These are phyloP conservation scores for Pseudocercospora macadamiae DNA, from an alignment of 2,329 filamentous ascomycete species.

Conservation along the genomic window DNA sequence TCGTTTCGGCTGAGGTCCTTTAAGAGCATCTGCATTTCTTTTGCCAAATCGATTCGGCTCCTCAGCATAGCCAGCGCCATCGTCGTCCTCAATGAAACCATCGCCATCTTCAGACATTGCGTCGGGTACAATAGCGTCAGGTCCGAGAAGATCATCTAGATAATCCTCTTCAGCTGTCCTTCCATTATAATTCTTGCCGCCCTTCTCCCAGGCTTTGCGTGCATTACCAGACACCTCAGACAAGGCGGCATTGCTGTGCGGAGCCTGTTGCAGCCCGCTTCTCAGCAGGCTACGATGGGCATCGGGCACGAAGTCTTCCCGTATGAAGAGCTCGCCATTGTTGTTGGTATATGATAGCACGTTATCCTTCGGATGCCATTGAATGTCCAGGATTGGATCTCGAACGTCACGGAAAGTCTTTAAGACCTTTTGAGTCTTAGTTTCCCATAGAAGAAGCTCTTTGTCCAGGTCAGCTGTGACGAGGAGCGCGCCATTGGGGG, in stretches of 20 bases:
- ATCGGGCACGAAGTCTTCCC: constrained; percentile 65
- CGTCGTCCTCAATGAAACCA: constrained; percentile 92
- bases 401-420: constrained; percentile 71
- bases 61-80: constrained; percentile 84
- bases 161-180: constrained; percentile 68
- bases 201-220: constrained; percentile 59
- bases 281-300: constrained; percentile 54
- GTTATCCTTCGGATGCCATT: constrained; percentile 90
- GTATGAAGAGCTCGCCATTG: constrained; percentile 91
- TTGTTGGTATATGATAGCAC: constrained; percentile 88
- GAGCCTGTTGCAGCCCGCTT: constrained; percentile 70
- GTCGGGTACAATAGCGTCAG: constrained; percentile 61
- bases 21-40: constrained; percentile 47
- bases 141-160: constrained; percentile 78
- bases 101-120: constrained; percentile 64
- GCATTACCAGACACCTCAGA: constrained; percentile 70
- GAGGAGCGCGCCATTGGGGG: constrained; percentile 87
- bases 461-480: constrained; percentile 63
- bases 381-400: constrained; percentile 78
- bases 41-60: constrained; percentile 67
- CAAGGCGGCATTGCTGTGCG: constrained; percentile 81
- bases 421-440: constrained; percentile 80
- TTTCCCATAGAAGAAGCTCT: constrained; percentile 82
- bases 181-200: constrained; percentile 50
- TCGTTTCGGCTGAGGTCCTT: constrained; percentile 55